Evolutionary conservation across 345 rosid genomes (phyloP).

Genomic region (Aegle marmelos): DNA sequence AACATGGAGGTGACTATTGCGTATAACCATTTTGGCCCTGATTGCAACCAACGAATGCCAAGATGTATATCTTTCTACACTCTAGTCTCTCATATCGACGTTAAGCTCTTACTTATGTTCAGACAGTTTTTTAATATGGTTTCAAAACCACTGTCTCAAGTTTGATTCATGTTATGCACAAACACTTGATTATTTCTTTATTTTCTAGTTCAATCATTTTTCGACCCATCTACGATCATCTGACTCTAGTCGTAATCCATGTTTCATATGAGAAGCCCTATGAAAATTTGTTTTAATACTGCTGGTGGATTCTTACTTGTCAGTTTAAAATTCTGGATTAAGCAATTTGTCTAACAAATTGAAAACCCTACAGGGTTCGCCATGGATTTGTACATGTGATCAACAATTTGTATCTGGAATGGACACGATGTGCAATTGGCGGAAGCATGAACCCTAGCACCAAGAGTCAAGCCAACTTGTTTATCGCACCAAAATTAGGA

Average conservation of each 20-base stretch:
- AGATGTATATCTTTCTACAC: slow-evolving; percentile 26
- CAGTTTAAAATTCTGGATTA: too few species aligned
- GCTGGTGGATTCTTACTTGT: too few species aligned
- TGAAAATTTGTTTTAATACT: too few species aligned
- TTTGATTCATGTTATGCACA: too few species aligned
- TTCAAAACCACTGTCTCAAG: not conserved
- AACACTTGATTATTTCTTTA: too few species aligned
- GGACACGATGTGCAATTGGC: slow-evolving; percentile 80
- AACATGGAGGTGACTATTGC: slow-evolving; percentile 64
- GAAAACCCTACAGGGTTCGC: slow-evolving; percentile 23
- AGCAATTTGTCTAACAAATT: too few species aligned
- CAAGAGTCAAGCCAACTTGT: slow-evolving; percentile 71
- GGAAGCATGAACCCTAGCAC: slow-evolving; percentile 79
- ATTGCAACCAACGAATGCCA: slow-evolving; percentile 90
- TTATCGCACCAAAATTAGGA: slow-evolving; percentile 48
- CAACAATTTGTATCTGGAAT: slow-evolving; percentile 72
- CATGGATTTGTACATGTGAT: slow-evolving; percentile 72
- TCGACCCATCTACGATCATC: too few species aligned
- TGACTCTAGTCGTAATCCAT: too few species aligned
- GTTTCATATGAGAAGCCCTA: too few species aligned
- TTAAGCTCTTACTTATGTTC: too few species aligned
- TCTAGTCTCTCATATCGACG: not conserved
- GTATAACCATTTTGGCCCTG: slow-evolving; percentile 81
- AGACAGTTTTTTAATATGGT: too few species aligned
- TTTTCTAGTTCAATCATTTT: too few species aligned